Conservation (phyloP, 1,284 basidiomycete genomes). For the Leccinum huronense region DNA sequence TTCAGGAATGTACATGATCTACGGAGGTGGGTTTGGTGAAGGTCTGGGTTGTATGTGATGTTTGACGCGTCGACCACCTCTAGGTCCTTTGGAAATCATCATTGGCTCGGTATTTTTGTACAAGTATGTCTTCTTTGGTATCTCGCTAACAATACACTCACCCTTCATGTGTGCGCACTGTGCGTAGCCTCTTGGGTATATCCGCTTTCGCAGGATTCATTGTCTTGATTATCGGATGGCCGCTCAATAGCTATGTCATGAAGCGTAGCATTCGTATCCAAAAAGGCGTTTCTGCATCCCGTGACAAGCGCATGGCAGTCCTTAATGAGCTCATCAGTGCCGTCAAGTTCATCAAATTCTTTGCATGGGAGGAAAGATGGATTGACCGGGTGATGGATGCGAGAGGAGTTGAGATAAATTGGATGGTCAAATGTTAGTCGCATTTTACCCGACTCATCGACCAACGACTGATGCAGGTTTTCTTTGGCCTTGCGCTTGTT, state of each 20-base stretch:
- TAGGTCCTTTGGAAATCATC: slow-evolving; percentile 76
- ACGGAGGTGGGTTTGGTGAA: slow-evolving; percentile 46
- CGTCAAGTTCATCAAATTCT: slow-evolving; percentile 86
- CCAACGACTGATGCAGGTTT: background rate
- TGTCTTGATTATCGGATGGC: slow-evolving; percentile 73
- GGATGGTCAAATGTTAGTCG: slow-evolving; percentile 63
- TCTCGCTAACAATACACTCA: background rate
- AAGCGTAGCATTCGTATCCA: slow-evolving; percentile 67
- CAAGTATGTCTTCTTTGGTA: slow-evolving; percentile 47
- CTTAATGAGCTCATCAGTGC: slow-evolving; percentile 83
- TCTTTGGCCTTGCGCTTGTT: background rate
- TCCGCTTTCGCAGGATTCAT: slow-evolving; percentile 84
- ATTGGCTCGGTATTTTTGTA: slow-evolving; percentile 79
- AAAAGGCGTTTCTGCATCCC: slow-evolving; percentile 67
- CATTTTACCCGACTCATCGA: background rate
- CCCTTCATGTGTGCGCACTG: background rate
- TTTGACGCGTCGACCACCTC: slow-evolving; percentile 1
- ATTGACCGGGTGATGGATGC: slow-evolving; percentile 58
- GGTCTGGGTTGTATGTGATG: background rate
- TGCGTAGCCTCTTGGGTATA: slow-evolving; percentile 70
- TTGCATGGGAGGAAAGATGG: slow-evolving; percentile 81
- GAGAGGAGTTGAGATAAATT: slow-evolving; percentile 60
- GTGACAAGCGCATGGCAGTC: slow-evolving; percentile 84
- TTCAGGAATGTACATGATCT: slow-evolving; percentile 60
- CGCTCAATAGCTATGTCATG: slow-evolving; percentile 67